Conservation (phyloP, 2,329 filamentous ascomycete species). For the Claviceps digitariae region DNA sequence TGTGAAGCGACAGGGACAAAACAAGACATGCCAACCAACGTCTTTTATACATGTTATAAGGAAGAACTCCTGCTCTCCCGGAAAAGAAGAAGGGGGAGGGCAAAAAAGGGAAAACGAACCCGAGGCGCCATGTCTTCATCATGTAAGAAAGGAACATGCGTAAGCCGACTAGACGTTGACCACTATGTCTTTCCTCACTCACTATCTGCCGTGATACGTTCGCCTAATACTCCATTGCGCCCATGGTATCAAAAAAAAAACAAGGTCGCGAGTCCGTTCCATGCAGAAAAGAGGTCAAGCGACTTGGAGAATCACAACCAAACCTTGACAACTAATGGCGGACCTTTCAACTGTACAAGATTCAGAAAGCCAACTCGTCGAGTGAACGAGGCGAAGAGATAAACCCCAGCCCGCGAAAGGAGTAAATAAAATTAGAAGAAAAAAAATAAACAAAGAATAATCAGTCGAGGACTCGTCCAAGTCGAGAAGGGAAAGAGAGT, state of each 20-base stretch:
- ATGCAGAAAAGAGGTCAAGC: not conserved
- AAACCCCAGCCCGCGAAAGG: too few species aligned
- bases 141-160: not conserved
- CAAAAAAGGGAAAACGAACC: not conserved
- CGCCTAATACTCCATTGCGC: not conserved
- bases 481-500: not conserved
- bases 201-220: not conserved
- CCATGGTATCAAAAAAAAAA: constrained; percentile 3
- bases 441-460: not conserved
- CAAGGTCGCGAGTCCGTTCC: not conserved
- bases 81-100: not conserved
- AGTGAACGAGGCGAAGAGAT: too few species aligned
- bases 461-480: not conserved
- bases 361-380: not conserved
- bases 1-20: not conserved
- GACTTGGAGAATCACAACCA: not conserved
- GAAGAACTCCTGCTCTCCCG: too few species aligned
- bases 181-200: not conserved
- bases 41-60: not conserved
- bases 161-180: not conserved
- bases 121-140: not conserved
- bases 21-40: not conserved
- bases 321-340: too few species aligned
- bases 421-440: not conserved
- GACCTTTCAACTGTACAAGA: too few species aligned